A percentile compares a stretch with the other conserved stretches of the same genome.
These are phyloP conservation scores for Eucalyptus regnans DNA, from an alignment of 345 rosid species.

Conservation along the genomic window DNA sequence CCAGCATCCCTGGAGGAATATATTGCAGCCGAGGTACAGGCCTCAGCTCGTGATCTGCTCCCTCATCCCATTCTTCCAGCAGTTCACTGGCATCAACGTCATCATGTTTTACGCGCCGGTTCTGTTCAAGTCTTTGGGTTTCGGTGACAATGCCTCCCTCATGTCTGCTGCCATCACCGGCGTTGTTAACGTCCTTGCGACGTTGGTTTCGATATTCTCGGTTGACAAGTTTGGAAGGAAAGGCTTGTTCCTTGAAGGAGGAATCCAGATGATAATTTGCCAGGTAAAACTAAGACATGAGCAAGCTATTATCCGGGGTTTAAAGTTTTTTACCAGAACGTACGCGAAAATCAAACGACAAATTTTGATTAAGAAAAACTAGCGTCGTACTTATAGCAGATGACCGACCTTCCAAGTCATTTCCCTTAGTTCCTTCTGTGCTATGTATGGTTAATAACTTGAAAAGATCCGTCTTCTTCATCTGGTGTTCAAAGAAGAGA, in stretches of 20 bases:
- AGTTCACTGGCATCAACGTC: slow-evolving; percentile 67
- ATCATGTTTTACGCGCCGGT: slow-evolving; percentile 76
- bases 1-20: slow-evolving; percentile 58
- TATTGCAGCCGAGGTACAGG: slow-evolving; percentile 34
- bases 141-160: slow-evolving; percentile 58
- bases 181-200: slow-evolving; percentile 46
- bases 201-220: slow-evolving; percentile 37
- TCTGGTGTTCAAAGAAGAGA: neutral
- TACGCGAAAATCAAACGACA: neutral
- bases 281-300: slow-evolving; percentile 27
- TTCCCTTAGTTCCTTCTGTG: neutral
- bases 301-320: neutral
- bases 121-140: slow-evolving; percentile 61
- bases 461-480: neutral
- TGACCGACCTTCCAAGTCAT: neutral
- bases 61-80: slow-evolving; percentile 64
- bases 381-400: neutral
- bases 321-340: neutral
- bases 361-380: neutral
- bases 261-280: slow-evolving; percentile 52
- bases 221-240: slow-evolving; percentile 61
- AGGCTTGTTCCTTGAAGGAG: slow-evolving; percentile 64
- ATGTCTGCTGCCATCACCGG: slow-evolving; percentile 62
- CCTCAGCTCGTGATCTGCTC: slow-evolving; percentile 46
- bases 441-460: neutral